Percentiles rank a stretch among this genome's conserved stretches.
These are phyloP conservation scores for Fusarium sp. DNA, from an alignment of 2,329 filamentous ascomycete species.

Conservation along the genomic window DNA sequence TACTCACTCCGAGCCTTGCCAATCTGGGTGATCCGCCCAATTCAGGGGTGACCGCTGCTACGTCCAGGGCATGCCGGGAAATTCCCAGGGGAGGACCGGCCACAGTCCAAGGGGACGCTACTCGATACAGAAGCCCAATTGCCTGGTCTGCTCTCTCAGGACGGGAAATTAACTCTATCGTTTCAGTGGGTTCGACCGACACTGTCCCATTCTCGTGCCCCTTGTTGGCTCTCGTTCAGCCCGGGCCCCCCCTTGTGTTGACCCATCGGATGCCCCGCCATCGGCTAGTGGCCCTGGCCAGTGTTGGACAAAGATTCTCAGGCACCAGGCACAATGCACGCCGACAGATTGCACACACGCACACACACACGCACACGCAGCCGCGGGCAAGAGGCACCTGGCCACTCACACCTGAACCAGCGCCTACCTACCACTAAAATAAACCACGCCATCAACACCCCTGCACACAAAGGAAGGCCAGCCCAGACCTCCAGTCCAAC, in stretches of 20 bases:
- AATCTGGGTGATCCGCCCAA: slow-evolving; percentile 11
- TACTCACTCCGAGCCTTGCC: slow-evolving; percentile 10
- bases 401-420: slow-evolving; percentile 12
- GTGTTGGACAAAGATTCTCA: slow-evolving; percentile 7
- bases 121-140: not conserved
- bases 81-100: slow-evolving; percentile 24
- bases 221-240: slow-evolving; percentile 11
- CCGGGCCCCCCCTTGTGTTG: slow-evolving; percentile 20
- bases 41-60: slow-evolving; percentile 14
- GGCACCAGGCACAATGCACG: slow-evolving; percentile 13
- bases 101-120: slow-evolving; percentile 22
- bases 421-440: slow-evolving; percentile 21
- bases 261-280: slow-evolving; percentile 18
- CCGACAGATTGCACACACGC: slow-evolving; percentile 1
- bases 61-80: slow-evolving; percentile 14
- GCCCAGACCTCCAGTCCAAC: not conserved
- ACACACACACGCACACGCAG: not conserved
- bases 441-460: slow-evolving; percentile 11
- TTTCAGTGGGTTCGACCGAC: slow-evolving; percentile 11
- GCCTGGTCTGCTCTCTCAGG: not conserved
- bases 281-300: slow-evolving; percentile 3
- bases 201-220: slow-evolving; percentile 13
- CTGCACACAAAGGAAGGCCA: not conserved
- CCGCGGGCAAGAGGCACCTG: slow-evolving; percentile 1
- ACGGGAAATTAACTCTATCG: slow-evolving; percentile 30